phyloP scores from a whole-genome alignment of 2,329 filamentous ascomycete species.

The Juglanconis sp. region DNA sequence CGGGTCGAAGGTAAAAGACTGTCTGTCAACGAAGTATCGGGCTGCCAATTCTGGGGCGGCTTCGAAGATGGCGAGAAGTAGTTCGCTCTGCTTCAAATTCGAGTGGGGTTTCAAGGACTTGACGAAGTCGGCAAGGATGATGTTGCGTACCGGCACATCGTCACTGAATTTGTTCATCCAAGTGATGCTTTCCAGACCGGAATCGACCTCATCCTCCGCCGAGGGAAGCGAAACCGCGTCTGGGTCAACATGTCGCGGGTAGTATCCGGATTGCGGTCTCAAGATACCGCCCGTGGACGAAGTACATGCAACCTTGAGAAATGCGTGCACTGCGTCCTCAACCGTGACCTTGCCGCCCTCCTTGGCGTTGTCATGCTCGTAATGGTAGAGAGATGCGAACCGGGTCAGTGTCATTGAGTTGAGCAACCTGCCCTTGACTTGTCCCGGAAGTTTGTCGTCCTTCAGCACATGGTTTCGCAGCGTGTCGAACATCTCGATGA shows the following conservation, averaged over 20 bases:
- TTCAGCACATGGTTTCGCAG: constrained; percentile 70
- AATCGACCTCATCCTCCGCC: constrained; percentile 46
- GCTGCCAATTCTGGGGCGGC: constrained; percentile 82
- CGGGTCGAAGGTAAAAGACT: constrained; percentile 80
- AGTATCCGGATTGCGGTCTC: constrained; percentile 76
- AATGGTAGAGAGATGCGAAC: constrained; percentile 68
- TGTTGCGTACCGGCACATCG: constrained; percentile 73
- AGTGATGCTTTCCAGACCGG: constrained; percentile 66
- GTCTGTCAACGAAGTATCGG: constrained; percentile 80
- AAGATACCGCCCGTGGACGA: constrained; percentile 70
- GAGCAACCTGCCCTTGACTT: constrained; percentile 72
- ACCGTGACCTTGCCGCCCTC: constrained; percentile 49
- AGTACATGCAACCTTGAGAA: constrained; percentile 74
- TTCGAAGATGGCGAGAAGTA: constrained; percentile 76
- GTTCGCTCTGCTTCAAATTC: constrained; percentile 74
- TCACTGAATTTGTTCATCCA: constrained; percentile 67
- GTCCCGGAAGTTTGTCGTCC: constrained; percentile 70
- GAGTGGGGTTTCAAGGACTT: constrained; percentile 80
- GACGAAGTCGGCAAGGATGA: constrained; percentile 73
- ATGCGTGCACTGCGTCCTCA: constrained; percentile 67
- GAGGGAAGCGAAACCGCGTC: constrained; percentile 43
- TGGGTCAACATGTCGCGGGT: constrained; percentile 67
- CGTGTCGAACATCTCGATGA: constrained; percentile 70
- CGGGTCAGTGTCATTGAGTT: constrained; percentile 71
- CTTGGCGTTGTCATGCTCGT: constrained; percentile 44